phyloP scores from a whole-genome alignment of 2,329 filamentous ascomycete genomes.

The Mycocentrospora acerina region DNA sequence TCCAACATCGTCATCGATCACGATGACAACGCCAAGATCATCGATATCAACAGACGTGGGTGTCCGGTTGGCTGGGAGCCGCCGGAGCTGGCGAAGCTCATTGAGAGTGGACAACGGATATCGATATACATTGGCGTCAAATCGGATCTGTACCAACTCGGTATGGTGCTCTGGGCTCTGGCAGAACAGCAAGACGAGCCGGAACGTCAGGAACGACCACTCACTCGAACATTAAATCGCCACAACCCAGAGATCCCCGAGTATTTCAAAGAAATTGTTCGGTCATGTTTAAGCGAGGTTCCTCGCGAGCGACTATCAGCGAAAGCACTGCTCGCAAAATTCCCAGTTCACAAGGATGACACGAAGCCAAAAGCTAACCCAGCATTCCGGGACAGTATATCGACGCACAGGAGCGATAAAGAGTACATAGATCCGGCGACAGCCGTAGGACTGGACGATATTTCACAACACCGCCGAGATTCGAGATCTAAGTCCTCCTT shows the following conservation, averaged over 20 bases:
- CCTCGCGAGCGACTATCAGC: conserved; percentile 75
- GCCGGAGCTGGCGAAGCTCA: conserved; percentile 81
- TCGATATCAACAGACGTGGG: conserved; percentile 96
- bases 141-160: conserved; percentile 91
- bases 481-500: conserved; percentile 33
- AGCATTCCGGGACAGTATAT: conserved; percentile 36
- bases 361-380: conserved; percentile 15
- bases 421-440: conserved; percentile 51
- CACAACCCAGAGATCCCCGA: conserved; percentile 61
- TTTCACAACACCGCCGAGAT: conserved; percentile 34
- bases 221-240: conserved; percentile 37
- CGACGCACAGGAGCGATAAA: conserved; percentile 47
- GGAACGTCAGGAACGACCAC: conserved; percentile 73
- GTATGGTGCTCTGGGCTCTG: conserved; percentile 95
- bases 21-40: conserved; percentile 86
- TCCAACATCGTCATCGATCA: conserved; percentile 95
- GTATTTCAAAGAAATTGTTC: conserved; percentile 77
- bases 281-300: conserved; percentile 72
- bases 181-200: conserved; percentile 88
- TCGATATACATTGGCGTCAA: conserved; percentile 98
- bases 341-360: conserved; percentile 28
- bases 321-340: conserved; percentile 61
- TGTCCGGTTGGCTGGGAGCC: conserved; percentile 98
- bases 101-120: conserved; percentile 85
- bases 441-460: conserved; percentile 48